Percentiles rank a stretch among this genome's conserved stretches.
Conservation (phyloP, 352 stramenopile species). For the Hyaloperonospora arabidopsidis region DNA sequence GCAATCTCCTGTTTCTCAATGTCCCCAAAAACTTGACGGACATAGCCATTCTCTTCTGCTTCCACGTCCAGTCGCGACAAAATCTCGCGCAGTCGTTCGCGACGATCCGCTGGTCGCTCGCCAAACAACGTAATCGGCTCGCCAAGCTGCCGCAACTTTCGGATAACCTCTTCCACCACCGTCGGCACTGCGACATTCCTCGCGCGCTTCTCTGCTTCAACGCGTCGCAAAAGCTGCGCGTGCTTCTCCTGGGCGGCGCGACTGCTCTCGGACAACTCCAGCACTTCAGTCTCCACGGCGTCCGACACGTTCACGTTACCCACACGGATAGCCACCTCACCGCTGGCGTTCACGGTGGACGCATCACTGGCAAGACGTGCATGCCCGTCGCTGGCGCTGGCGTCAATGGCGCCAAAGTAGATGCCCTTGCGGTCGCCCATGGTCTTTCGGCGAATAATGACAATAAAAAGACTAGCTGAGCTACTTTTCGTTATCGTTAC, state of each 20-base stretch:
- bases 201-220: slow-evolving; percentile 89
- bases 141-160: slow-evolving; percentile 82
- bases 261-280: slow-evolving; percentile 81
- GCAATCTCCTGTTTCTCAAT: slow-evolving; percentile 34
- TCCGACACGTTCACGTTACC: slow-evolving; percentile 79
- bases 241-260: slow-evolving; percentile 81
- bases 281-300: slow-evolving; percentile 69
- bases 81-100: slow-evolving; percentile 88
- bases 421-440: slow-evolving; percentile 76
- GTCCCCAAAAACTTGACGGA: slow-evolving; percentile 49
- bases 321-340: slow-evolving; percentile 65
- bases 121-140: slow-evolving; percentile 94
- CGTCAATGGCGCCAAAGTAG: slow-evolving; percentile 72
- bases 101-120: slow-evolving; percentile 90
- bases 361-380: slow-evolving; percentile 24
- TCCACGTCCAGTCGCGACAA: slow-evolving; percentile 77
- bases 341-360: slow-evolving; percentile 18
- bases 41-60: slow-evolving; percentile 53
- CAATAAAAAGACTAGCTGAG: neutral
- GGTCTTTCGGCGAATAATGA: neutral
- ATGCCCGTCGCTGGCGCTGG: slow-evolving; percentile 28
- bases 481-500: slow-evolving; percentile 6
- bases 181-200: slow-evolving; percentile 91
- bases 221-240: slow-evolving; percentile 70
- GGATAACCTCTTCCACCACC: slow-evolving; percentile 85